A percentile compares a stretch with the other conserved stretches of the same genome.
phyloP scores from a whole-genome alignment of 208 protist genomes.

The Willaertia magna region DNA sequence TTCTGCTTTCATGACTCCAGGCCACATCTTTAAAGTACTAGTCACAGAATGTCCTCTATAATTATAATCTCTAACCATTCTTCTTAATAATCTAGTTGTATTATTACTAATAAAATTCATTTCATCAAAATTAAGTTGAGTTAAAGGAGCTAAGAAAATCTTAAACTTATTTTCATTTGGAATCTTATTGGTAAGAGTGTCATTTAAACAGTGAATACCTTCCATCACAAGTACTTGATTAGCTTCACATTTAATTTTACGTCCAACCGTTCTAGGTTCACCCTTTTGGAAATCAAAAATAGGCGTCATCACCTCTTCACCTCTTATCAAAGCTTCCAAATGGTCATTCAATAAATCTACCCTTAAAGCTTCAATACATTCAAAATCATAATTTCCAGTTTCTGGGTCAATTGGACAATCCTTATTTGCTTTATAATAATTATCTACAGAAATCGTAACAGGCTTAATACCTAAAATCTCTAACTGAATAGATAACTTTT shows the following conservation, averaged over 20 bases:
- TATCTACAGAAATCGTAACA: conserved; percentile 30
- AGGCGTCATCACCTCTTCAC: conserved; percentile 28
- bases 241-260: conserved; percentile 14
- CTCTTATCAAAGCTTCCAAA: conserved; percentile 21
- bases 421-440: conserved; percentile 36
- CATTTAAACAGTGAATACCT: conserved; percentile 40
- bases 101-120: conserved; percentile 19
- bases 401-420: conserved; percentile 26
- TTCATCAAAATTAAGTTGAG: conserved; percentile 43
- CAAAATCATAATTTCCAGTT: conserved; percentile 42
- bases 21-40: conserved; percentile 27
- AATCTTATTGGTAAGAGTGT: conserved; percentile 23
- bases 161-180: conserved; percentile 28
- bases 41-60: conserved; percentile 23
- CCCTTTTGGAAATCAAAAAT: conserved; percentile 39
- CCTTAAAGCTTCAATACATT: conserved; percentile 34
- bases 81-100: conserved; percentile 24
- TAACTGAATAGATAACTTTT: conserved; percentile 20
- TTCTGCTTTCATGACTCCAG: conserved; percentile 24
- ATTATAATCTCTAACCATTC: conserved; percentile 41
- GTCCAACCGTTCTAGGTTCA: neutral
- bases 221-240: conserved; percentile 37
- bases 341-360: conserved; percentile 36
- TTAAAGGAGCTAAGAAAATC: conserved; percentile 39
- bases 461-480: conserved; percentile 24